Evolutionary conservation across 805 yeast genomes (phyloP), one percentile per base, ranked within the genome.

Genomic region (Peterozyma toletana): DNA sequence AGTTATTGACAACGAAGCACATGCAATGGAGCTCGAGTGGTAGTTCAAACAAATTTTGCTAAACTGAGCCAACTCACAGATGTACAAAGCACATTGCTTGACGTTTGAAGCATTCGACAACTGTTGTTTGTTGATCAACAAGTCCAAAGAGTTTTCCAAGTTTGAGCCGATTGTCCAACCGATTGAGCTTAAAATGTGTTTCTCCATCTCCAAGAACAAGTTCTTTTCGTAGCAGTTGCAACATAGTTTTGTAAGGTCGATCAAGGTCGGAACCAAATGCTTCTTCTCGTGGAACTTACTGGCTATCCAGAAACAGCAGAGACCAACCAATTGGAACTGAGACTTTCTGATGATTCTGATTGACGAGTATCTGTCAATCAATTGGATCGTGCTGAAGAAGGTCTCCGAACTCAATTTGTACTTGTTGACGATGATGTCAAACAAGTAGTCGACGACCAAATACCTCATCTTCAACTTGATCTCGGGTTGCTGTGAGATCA

Each of bases 111-210:
- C 48, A 18, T 51, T 52, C 47, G 40, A 33, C 33, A 41, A 18
- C 39, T 43, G 35, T 42, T 39, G 33, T 47, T 45, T 38, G 44
- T 51, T 53, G 29, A 81, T 59, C 52, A 69, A 70, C 42, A 82
- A 58, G 53, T 83, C 87, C 45, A 83, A 65, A 53, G 80, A 80
- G 11, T 74, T 64, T 58, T 83, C 89, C 51, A 77, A 73, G 3
- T 86, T 78, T 18, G 86, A 78, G 41, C 77, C 71, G 33, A 83
- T 64, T 49, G 75, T 69, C 91, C 91, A 85, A 44, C 77, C 67
- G 48, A 85, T 64, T 5, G 78, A 68, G 53, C 75, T 77, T 45
- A 84, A 65, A 37, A 85, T 70, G 52, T 80, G 82, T 46, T 79
- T 70, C 57, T 85, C 95, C 78, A 83, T 78, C 54, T 78, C 80